A percentile compares a stretch with the other conserved stretches of the same genome.
These are phyloP conservation scores for Daldinia childiae DNA, from an alignment of 495 filamentous ascomycete species.

Conservation along the genomic window DNA sequence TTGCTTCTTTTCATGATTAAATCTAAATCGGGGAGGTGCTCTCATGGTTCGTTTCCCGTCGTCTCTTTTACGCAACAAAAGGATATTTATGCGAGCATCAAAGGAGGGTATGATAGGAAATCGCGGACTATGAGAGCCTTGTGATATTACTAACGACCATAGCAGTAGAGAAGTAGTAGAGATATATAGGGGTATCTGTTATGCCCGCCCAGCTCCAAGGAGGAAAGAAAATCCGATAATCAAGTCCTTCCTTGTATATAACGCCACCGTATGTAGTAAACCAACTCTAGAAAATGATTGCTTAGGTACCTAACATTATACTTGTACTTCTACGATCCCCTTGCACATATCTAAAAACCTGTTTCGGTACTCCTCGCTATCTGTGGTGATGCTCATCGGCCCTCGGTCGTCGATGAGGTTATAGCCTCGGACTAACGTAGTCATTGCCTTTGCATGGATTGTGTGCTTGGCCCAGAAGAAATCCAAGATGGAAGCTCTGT, in stretches of 20 bases:
- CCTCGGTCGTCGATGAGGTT: conserved; percentile 67
- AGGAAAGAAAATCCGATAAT: neutral
- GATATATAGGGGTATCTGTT: neutral
- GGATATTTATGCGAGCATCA: neutral
- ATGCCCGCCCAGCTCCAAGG: neutral
- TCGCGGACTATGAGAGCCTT: neutral
- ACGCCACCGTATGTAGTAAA: neutral
- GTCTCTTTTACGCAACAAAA: neutral
- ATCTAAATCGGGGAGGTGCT: neutral
- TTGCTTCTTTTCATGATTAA: neutral
- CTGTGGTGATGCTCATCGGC: conserved; percentile 76
- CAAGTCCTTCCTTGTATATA: neutral
- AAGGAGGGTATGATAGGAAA: neutral
- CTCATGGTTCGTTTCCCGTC: neutral
- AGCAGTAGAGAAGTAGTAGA: conserved; percentile 4
- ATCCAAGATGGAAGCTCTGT: conserved; percentile 69
- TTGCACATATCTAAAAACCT: conserved; percentile 71
- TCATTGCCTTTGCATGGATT: conserved; percentile 67
- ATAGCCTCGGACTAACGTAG: conserved; percentile 67
- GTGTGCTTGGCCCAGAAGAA: conserved; percentile 80
- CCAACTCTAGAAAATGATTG: neutral
- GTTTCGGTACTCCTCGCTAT: conserved; percentile 69
- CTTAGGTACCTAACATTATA: conserved; percentile 23
- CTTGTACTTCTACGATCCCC: conserved; percentile 62
- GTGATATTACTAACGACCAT: neutral